Evolutionary conservation across 129 eudicot genomes (phyloP), one percentile per base, ranked within the genome.

Genomic region (Calendula officinalis): DNA sequence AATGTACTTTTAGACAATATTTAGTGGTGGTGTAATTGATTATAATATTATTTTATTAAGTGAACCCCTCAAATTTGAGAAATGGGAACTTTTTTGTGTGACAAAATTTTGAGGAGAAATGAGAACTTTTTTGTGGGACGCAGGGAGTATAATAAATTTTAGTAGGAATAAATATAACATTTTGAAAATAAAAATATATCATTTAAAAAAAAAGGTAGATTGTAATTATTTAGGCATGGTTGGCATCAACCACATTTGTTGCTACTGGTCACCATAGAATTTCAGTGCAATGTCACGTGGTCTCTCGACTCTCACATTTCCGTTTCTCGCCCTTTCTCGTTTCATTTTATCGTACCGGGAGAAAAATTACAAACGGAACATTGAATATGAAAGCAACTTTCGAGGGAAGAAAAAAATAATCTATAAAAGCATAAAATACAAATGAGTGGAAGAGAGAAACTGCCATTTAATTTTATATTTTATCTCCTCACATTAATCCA

Each of bases 181-280:
- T 1, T 12, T 34, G 32, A 56, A 34, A 11, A 56, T 11, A 56
- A 35, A 35, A 56, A 13, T 3, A 5, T 0, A 34, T 8, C 9
- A 12, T 7, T 33, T 5, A 33, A 7, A 7, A 14, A 67, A 16
- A 35, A 55, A 41, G n/a, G 73, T 68, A 30, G 45, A 43, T 30
- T 8, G 64, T 43, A 42, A 68, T 68, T n/a, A 68, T 56, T 55
- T 33, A 56, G 36, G 73, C 73, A 55, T 68, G 73, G 73, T 55
- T 55, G 73, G 55, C 73, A 68, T 55, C 72, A 53, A 67, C 62
- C 62, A 52, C 27, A 68, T 68, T 68, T 55, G 73, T 68, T 68
- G 56, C 17, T 55, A 67, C 64, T 41, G 61, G 61, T 66, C 62
- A 67, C 63, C 73, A 33, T 13, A 39, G 34, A 53, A 68, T 68